A percentile compares a stretch with the other conserved stretches of the same genome.
Evolutionary conservation across 1,139 yeast species (phyloP).

Genomic region (Yamadazyma siamensis): DNA sequence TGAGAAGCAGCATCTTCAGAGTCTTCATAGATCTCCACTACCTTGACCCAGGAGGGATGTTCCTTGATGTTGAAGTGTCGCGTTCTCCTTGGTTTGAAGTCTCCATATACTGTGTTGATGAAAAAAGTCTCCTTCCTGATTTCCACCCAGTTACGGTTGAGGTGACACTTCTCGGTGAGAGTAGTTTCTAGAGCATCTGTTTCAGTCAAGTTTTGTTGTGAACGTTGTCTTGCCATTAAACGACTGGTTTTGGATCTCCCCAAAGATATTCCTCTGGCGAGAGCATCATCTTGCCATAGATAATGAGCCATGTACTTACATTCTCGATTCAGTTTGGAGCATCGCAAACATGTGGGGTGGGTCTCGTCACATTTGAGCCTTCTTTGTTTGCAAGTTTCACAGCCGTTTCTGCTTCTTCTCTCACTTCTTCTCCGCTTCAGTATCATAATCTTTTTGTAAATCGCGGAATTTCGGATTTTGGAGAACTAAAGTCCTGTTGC

Average conservation of each 20-base stretch:
- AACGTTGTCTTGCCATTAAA: slow-evolving; percentile 13
- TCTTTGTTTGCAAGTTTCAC: slow-evolving; percentile 22
- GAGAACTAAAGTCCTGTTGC: too few species aligned
- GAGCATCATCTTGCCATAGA: slow-evolving; percentile 35
- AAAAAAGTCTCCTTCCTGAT: slow-evolving; percentile 16
- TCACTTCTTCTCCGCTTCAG: slow-evolving; percentile 7
- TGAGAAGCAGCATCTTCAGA: neutral
- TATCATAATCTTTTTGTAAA: too few species aligned
- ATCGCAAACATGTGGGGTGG: slow-evolving; percentile 24
- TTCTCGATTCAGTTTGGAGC: slow-evolving; percentile 16
- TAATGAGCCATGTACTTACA: slow-evolving; percentile 19
- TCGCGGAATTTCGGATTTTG: too few species aligned
- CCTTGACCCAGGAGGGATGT: slow-evolving; percentile 2
- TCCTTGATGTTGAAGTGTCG: too few species aligned
- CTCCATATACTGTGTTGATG: slow-evolving; percentile 21
- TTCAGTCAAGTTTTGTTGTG: neutral
- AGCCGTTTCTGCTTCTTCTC: slow-evolving; percentile 22
- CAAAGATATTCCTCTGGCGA: slow-evolving; percentile 27
- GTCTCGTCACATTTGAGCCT: slow-evolving; percentile 29
- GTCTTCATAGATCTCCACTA: slow-evolving; percentile 9
- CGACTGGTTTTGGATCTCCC: slow-evolving; percentile 27
- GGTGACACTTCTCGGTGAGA: slow-evolving; percentile 11
- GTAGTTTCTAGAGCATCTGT: slow-evolving; percentile 7
- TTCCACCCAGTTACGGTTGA: slow-evolving; percentile 9
- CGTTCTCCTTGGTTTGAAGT: slow-evolving; percentile 12